Conservation (phyloP, 2,329 filamentous ascomycete genomes). For the Talaromyces sp. region DNA sequence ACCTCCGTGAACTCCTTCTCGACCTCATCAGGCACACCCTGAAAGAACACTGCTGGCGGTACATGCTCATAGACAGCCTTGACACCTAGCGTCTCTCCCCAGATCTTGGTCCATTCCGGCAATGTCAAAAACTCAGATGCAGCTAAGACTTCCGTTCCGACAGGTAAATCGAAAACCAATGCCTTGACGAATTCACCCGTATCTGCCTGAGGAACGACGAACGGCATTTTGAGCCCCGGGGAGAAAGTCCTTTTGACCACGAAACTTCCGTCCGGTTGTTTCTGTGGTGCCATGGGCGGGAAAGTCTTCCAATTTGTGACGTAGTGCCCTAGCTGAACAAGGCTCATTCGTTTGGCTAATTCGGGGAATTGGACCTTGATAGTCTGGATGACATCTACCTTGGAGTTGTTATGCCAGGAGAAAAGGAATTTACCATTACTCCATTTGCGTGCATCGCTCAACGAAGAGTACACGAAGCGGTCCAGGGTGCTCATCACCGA, state of each 20-base stretch:
- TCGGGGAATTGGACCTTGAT: slow-evolving; percentile 39
- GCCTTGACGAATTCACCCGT: slow-evolving; percentile 4
- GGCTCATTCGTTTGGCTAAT: slow-evolving; percentile 24
- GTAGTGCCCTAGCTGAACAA: slow-evolving; percentile 4
- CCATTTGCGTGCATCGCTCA: slow-evolving; percentile 47
- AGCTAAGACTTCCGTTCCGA: slow-evolving; percentile 1
- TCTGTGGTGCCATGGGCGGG: slow-evolving; percentile 1
- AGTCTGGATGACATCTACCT: slow-evolving; percentile 47
- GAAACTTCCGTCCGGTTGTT: neutral
- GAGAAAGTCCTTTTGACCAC: neutral
- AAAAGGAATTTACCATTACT: slow-evolving; percentile 44
- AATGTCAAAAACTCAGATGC: slow-evolving; percentile 5
- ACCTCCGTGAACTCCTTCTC: slow-evolving; percentile 5
- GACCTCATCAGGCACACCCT: neutral
- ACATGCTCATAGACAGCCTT: slow-evolving; percentile 10
- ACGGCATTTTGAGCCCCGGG: neutral
- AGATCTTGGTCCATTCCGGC: slow-evolving; percentile 8
- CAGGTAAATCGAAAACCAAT: neutral
- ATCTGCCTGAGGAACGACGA: slow-evolving; percentile 6
- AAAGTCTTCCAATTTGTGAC: slow-evolving; percentile 7
- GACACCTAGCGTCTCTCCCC: slow-evolving; percentile 7
- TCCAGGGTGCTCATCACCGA: slow-evolving; percentile 33
- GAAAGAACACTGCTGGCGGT: neutral
- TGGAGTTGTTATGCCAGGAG: slow-evolving; percentile 44
- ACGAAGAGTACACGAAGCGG: slow-evolving; percentile 47